A percentile compares a stretch with the other conserved stretches of the same genome.
phyloP scores from a whole-genome alignment of 192 early-diverging fungal genomes.

The Coemansia sp. region DNA sequence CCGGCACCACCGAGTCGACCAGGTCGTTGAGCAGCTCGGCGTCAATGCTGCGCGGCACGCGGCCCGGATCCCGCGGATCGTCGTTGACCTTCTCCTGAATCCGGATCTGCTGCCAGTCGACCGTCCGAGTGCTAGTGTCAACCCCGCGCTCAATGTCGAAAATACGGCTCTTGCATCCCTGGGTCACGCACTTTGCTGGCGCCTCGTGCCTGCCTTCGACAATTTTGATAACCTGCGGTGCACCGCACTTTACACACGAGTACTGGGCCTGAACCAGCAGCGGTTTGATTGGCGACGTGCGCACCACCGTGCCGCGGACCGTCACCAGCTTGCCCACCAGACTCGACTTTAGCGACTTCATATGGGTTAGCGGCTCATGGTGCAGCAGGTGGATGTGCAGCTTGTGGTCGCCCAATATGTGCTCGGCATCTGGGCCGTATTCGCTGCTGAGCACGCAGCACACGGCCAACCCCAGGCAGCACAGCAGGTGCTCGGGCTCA shows the following conservation, averaged over 20 bases:
- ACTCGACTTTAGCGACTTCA: conserved; percentile 71
- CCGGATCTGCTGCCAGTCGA: conserved; percentile 77
- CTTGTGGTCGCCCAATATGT: conserved; percentile 39
- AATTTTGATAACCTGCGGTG: conserved; percentile 55
- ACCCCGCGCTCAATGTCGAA: conserved; percentile 60
- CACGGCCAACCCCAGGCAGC: conserved; percentile 38
- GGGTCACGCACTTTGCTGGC: conserved; percentile 57
- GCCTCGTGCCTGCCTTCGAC: conserved; percentile 60
- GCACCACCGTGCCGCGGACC: conserved; percentile 76
- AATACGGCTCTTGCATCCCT: conserved; percentile 62
- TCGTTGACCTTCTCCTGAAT: conserved; percentile 78
- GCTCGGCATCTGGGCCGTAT: conserved; percentile 38
- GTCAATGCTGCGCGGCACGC: conserved; percentile 74
- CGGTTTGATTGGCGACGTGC: conserved; percentile 69
- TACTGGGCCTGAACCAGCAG: conserved; percentile 62
- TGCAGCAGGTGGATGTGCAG: conserved; percentile 51
- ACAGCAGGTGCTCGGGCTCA: conserved; percentile 36
- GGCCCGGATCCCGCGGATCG: conserved; percentile 61
- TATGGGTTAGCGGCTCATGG: conserved; percentile 55
- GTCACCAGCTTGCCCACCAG: conserved; percentile 66
- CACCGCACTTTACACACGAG: conserved; percentile 58
- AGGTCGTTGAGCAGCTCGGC: conserved; percentile 71
- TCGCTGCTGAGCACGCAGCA: conserved; percentile 44
- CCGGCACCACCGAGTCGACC: conserved; percentile 74
- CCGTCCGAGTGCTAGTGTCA: conserved; percentile 52